Percentiles rank a stretch among this genome's conserved stretches.
Evolutionary conservation across 495 filamentous ascomycete genomes (phyloP).

Genomic region (Daldinia decipiens): DNA sequence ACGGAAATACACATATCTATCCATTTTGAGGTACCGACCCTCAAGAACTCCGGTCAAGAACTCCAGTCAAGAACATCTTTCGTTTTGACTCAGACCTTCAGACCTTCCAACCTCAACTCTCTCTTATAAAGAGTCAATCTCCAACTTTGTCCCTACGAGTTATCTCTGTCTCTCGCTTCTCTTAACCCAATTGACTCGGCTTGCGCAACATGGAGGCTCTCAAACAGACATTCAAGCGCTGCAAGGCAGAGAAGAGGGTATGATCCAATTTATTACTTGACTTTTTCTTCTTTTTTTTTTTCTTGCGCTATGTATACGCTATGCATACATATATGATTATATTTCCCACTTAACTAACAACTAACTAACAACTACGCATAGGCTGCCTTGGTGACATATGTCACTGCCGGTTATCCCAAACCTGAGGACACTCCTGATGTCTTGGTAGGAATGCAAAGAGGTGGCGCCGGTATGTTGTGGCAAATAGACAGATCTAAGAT

Average conservation of each 20-base stretch:
- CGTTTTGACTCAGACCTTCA: conserved; percentile 23
- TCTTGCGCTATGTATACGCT: background rate
- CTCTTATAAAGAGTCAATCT: conserved; percentile 20
- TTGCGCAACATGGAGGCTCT: conserved; percentile 72
- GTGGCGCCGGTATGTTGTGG: conserved; percentile 78
- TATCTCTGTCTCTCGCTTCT: conserved; percentile 5
- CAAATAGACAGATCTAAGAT: background rate
- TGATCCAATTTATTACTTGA: conserved; percentile 49
- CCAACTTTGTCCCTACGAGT: background rate
- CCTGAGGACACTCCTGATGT: conserved; percentile 82
- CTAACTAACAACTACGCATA: conserved; percentile 30
- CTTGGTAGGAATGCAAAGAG: conserved; percentile 88
- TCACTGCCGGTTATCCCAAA: conserved; percentile 94
- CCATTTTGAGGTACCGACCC: background rate
- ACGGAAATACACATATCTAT: background rate
- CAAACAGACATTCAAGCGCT: conserved; percentile 86
- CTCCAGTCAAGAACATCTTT: background rate
- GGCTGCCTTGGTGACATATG: conserved; percentile 92
- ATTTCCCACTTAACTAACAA: conserved; percentile 8
- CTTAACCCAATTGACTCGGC: conserved; percentile 12
- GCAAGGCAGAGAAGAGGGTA: conserved; percentile 78
- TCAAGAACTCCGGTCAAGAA: background rate
- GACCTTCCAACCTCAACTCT: background rate
- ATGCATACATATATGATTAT: background rate
- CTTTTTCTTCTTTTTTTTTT: background rate